These are phyloP conservation scores for Wallacemonas collosoma DNA, from an alignment of 208 protist species.

Conservation along the genomic window DNA sequence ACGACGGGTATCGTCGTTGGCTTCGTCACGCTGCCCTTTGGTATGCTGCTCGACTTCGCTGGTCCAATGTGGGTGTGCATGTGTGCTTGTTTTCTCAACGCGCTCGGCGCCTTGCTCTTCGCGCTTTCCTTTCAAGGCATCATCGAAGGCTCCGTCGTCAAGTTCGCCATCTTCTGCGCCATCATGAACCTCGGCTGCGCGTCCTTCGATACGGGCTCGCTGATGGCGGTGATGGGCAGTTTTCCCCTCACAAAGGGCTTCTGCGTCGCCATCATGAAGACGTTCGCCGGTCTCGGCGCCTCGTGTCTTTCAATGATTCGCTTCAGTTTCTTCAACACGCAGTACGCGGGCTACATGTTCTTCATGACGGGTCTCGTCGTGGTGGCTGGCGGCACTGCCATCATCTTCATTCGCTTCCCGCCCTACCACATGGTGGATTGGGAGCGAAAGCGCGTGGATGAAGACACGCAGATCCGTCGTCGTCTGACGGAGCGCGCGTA, in stretches of 20 bases:
- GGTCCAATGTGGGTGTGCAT: conserved; percentile 47
- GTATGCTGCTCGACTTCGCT: conserved; percentile 62
- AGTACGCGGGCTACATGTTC: conserved; percentile 57
- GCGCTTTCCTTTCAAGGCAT: conserved; percentile 54
- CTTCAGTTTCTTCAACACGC: conserved; percentile 48
- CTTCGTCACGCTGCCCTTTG: conserved; percentile 45
- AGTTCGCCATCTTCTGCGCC: conserved; percentile 52
- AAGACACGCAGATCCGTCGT: conserved; percentile 35
- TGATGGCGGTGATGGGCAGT: conserved; percentile 64
- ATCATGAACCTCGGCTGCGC: conserved; percentile 59
- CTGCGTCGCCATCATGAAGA: conserved; percentile 61
- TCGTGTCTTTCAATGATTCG: conserved; percentile 44
- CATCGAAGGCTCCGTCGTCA: conserved; percentile 32
- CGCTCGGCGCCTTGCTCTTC: conserved; percentile 49
- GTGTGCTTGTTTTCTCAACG: conserved; percentile 24
- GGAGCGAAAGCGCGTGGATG: conserved; percentile 29
- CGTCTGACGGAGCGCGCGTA: conserved; percentile 58
- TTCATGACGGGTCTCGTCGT: conserved; percentile 44
- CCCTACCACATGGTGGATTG: conserved; percentile 48
- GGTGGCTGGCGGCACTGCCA: conserved; percentile 27
- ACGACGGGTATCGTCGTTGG: conserved; percentile 52
- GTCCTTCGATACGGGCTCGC: conserved; percentile 57
- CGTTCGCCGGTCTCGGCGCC: conserved; percentile 49
- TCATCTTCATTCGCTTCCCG: conserved; percentile 45
- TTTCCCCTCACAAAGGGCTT: conserved; percentile 54